These are phyloP conservation scores for Hypoxylon perforatum DNA, from an alignment of 495 filamentous ascomycete genomes.

Conservation along the genomic window DNA sequence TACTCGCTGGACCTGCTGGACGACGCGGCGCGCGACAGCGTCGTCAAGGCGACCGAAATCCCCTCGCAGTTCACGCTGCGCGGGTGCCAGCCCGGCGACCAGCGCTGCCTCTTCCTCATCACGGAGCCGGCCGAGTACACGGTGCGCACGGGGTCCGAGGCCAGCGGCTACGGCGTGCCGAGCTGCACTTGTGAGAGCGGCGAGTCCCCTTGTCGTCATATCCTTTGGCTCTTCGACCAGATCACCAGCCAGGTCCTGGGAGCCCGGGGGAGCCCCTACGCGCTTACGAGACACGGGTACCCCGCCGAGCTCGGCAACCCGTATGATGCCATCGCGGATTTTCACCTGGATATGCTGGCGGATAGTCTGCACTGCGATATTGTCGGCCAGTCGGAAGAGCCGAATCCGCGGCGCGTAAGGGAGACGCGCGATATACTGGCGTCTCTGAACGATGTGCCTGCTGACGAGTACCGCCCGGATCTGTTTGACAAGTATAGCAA, in stretches of 20 bases:
- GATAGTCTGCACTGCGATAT: conserved; percentile 57
- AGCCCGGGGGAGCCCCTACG: conserved; percentile 49
- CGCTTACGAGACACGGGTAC: conserved; percentile 50
- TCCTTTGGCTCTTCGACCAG: conserved; percentile 60
- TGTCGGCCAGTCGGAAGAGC: conserved; percentile 43
- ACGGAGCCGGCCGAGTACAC: conserved; percentile 59
- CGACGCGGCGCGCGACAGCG: conserved; percentile 33
- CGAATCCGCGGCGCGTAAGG: conserved; percentile 48
- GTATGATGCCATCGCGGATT: conserved; percentile 53
- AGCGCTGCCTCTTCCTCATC: conserved; percentile 60
- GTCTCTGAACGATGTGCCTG: conserved; percentile 46
- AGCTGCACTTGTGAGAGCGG: conserved; percentile 54
- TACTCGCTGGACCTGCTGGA: conserved; percentile 48
- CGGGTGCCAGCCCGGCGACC: conserved; percentile 52
- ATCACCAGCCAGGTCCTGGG: conserved; percentile 54
- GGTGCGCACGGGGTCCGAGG: conserved; percentile 52
- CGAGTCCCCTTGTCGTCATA: conserved; percentile 56
- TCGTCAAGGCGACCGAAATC: conserved; percentile 41
- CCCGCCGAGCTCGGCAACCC: conserved; percentile 55
- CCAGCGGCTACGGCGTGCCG: conserved; percentile 51
- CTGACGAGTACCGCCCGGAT: conserved; percentile 53
- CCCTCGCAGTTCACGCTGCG: conserved; percentile 55
- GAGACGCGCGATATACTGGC: conserved; percentile 59
- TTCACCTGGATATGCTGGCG: conserved; percentile 58
- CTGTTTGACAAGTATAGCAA: conserved; percentile 49